Conservation (phyloP, 805 yeast genomes). For the Candida bentonensis region DNA sequence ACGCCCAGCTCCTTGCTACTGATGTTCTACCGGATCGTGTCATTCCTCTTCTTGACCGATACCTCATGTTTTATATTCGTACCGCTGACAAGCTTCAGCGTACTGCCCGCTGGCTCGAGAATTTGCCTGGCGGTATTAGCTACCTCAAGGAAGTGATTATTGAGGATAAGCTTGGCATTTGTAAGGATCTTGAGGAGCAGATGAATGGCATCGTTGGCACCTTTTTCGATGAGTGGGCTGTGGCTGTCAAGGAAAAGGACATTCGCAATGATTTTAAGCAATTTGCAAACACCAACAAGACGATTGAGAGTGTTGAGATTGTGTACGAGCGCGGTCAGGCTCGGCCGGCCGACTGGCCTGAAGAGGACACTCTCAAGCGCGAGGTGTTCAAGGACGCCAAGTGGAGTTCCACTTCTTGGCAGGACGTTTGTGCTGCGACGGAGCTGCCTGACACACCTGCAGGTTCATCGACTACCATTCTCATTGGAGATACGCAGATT, state of each 20-base stretch:
- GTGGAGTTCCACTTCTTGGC: slow-evolving; percentile 24
- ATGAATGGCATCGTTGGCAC: slow-evolving; percentile 22
- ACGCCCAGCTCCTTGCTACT: slow-evolving; percentile 22
- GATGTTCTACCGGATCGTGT: slow-evolving; percentile 26
- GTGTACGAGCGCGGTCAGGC: slow-evolving; percentile 25
- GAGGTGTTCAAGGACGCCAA: slow-evolving; percentile 18
- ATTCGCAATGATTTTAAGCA: slow-evolving; percentile 18
- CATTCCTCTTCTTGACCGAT: slow-evolving; percentile 24
- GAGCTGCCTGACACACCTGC: slow-evolving; percentile 19
- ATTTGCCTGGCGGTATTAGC: slow-evolving; percentile 24
- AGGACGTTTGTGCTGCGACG: slow-evolving; percentile 15
- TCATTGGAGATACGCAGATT: slow-evolving; percentile 25
- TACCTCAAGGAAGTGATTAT: slow-evolving; percentile 23
- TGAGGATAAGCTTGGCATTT: slow-evolving; percentile 24
- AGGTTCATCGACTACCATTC: slow-evolving; percentile 22
- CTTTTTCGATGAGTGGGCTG: slow-evolving; percentile 26
- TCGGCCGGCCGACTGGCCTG: slow-evolving; percentile 26
- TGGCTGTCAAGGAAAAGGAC: slow-evolving; percentile 16
- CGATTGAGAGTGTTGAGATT: slow-evolving; percentile 22
- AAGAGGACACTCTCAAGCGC: slow-evolving; percentile 10
- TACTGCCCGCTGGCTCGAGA: slow-evolving; percentile 28
- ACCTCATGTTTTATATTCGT: slow-evolving; percentile 25
- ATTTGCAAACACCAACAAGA: slow-evolving; percentile 21
- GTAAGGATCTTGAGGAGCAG: slow-evolving; percentile 22
- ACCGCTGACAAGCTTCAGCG: slow-evolving; percentile 27